These are phyloP conservation scores for Candida glucosophila DNA, from an alignment of 1,139 yeast species.

Conservation along the genomic window DNA sequence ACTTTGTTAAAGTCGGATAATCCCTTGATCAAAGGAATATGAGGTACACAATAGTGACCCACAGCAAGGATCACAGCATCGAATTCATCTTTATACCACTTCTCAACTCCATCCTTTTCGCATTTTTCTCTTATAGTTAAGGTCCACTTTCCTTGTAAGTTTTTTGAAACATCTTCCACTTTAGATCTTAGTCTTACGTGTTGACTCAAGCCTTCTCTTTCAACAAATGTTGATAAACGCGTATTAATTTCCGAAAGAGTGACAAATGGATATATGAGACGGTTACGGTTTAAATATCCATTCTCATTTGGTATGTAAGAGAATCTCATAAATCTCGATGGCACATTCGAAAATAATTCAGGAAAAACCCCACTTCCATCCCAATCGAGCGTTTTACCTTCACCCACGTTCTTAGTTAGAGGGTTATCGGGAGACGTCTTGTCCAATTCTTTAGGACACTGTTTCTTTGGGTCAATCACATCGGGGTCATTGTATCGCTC, in stretches of 20 bases:
- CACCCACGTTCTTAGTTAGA: constrained; percentile 4
- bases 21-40: constrained; percentile 44
- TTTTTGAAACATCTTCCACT: constrained; percentile 29
- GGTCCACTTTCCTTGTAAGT: constrained; percentile 30
- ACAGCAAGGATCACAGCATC: constrained; percentile 52
- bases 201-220: constrained; percentile 17
- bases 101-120: constrained; percentile 4
- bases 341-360: constrained; percentile 39
- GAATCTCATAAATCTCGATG: constrained; percentile 33
- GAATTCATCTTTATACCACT: constrained; percentile 16
- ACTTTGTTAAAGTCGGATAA: constrained; percentile 32
- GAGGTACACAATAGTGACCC: constrained; percentile 53
- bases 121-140: constrained; percentile 24
- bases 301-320: constrained; percentile 26
- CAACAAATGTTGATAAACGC: constrained; percentile 21
- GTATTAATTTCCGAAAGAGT: constrained; percentile 28
- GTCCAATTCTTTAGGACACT: constrained; percentile 11
- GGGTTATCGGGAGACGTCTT: constrained; percentile 12
- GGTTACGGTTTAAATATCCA: constrained; percentile 15
- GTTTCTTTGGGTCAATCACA: constrained; percentile 14
- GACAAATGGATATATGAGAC: constrained; percentile 31
- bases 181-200: constrained; percentile 29
- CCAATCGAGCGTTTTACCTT: constrained; percentile 25
- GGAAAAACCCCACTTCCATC: constrained; percentile 32
- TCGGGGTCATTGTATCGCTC: constrained; percentile 19